Conservation (phyloP, 2,329 filamentous ascomycete species). For the Alternaria arborescens region DNA sequence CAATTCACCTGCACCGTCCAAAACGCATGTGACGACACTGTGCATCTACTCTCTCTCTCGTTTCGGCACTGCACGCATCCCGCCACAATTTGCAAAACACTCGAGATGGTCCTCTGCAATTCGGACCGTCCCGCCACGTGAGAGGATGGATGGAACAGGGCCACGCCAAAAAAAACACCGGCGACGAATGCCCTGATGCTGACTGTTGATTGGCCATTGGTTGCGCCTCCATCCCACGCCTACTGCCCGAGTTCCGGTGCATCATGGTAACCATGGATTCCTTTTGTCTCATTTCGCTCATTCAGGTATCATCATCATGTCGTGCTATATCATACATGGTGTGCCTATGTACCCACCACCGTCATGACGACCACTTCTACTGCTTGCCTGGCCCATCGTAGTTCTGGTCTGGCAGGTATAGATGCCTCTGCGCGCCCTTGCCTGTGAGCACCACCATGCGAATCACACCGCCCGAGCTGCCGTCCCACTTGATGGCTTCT, state of each 20-base stretch:
- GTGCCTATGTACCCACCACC: conserved; percentile 9
- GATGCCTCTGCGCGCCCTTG: conserved; percentile 87
- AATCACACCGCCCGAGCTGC: conserved; percentile 97
- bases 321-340: conserved; percentile 22
- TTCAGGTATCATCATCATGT: conserved; percentile 22
- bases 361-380: conserved; percentile 26
- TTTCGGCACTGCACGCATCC: neutral
- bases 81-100: neutral
- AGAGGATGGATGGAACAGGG: neutral
- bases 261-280: conserved; percentile 6
- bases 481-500: conserved; percentile 99
- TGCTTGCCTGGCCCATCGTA: conserved; percentile 77
- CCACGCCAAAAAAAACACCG: neutral
- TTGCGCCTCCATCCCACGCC: conserved; percentile 17
- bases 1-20: conserved; percentile 20
- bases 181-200: conserved; percentile 14
- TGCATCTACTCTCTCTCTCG: conserved; percentile 3
- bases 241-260: conserved; percentile 13
- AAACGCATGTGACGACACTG: conserved; percentile 18
- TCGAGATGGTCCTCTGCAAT: neutral
- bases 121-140: conserved; percentile 12
- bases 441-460: conserved; percentile 95
- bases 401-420: conserved; percentile 89
- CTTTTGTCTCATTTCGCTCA: conserved; percentile 9
- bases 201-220: conserved; percentile 16